Evolutionary conservation across 2,329 filamentous ascomycete species (phyloP), one percentile per base, ranked within the genome.

Genomic region (Cryphonectria nitschkei): DNA sequence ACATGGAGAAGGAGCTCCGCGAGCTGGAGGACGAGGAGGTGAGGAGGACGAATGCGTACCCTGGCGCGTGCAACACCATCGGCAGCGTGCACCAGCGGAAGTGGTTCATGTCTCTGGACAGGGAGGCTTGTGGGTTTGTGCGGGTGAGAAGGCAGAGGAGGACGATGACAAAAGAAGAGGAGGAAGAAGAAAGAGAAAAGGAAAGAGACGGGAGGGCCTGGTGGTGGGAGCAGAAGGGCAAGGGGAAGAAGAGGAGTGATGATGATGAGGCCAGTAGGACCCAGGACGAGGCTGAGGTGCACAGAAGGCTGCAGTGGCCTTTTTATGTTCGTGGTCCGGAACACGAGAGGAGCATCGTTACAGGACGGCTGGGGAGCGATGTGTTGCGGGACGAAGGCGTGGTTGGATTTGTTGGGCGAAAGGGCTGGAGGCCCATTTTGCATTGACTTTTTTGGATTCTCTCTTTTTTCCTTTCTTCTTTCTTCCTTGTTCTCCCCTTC

Each of bases 81-180:
- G 88, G 86, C 7, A 92, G 90, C 52, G 82, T 93, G 4, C 87
- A 93, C 75, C 90, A 93, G 77, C 84, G 90, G 6, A 83, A 84
- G 58, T 93, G 90, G 91, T 92, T 88, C 71, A 75, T 92, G 26
- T 87, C 86, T 14, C 81, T 93, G 1, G 91, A 93, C 75, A 83
- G 88, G 16, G 77, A 76, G 37, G 85, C 83, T 5, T 89, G 86
- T 65, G 90, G 90, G 5, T 91, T 93, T 69, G 77, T 78, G 22
- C 80, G 26, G 79, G 75, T 77, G 76, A 32, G 76, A 76, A 66
- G 68, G 68, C 41, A 73, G 37, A 39, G 37, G 37, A 39, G 37
- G 9, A 39, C 8, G 37, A 39, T 2, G 37, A 13, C 37, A 9
- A 11, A 46, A 19, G 46, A 19, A 11, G 46, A 50, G 46, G 46